Evolutionary conservation across 2,329 filamentous ascomycete genomes (phyloP).

Genomic region (Didymosphaeria variabile): DNA sequence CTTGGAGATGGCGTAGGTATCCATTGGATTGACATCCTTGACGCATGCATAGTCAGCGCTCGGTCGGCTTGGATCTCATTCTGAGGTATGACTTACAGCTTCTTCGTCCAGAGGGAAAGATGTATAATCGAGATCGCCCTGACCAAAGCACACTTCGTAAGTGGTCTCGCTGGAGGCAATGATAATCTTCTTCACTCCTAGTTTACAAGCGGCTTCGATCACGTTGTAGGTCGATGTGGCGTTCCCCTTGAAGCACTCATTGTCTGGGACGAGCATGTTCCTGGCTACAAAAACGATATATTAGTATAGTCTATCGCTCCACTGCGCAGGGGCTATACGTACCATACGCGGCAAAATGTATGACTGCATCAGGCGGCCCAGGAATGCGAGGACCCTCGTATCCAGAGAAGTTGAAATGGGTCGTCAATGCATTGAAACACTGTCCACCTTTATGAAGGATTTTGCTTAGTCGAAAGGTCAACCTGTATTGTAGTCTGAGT

Average conservation of each 20-base stretch:
- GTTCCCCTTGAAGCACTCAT: constrained; percentile 66
- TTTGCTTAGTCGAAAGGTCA: constrained; percentile 32
- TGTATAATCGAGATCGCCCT: constrained; percentile 65
- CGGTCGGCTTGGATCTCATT: background rate
- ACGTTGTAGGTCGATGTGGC: constrained; percentile 68
- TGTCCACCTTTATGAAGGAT: constrained; percentile 4
- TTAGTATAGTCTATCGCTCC: background rate
- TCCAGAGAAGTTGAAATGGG: constrained; percentile 64
- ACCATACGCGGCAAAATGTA: constrained; percentile 69
- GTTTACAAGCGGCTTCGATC: constrained; percentile 67
- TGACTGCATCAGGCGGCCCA: constrained; percentile 65
- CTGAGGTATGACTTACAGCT: constrained; percentile 35
- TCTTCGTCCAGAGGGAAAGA: constrained; percentile 68
- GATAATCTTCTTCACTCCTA: constrained; percentile 69
- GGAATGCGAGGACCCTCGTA: constrained; percentile 57
- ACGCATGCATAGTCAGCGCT: background rate
- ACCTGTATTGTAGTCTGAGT: constrained; percentile 47
- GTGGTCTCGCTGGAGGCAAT: constrained; percentile 68
- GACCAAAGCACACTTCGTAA: constrained; percentile 69
- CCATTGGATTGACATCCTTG: constrained; percentile 66
- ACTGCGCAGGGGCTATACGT: constrained; percentile 63
- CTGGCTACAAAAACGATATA: constrained; percentile 45
- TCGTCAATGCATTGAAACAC: constrained; percentile 60
- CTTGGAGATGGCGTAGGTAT: constrained; percentile 69
- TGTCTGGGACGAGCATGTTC: constrained; percentile 68